These are phyloP conservation scores for Mycena filopes DNA, from an alignment of 768 basidiomycete species.

Conservation along the genomic window DNA sequence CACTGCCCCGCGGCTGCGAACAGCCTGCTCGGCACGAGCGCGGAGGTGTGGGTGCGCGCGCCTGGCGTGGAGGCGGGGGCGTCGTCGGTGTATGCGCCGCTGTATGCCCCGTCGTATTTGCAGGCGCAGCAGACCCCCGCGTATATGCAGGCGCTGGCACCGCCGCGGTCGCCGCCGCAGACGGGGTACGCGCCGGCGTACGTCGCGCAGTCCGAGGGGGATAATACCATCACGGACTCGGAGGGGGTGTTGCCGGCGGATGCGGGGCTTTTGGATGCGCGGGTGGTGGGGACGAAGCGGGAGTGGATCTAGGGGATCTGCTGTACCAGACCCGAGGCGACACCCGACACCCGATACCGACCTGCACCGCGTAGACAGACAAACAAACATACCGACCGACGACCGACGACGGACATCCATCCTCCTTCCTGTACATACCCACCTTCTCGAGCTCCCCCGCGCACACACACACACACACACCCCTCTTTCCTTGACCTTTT, in stretches of 20 bases:
- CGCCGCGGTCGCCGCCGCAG: slow-evolving; percentile 1
- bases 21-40: background rate
- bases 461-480: no score
- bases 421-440: no score
- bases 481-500: no score
- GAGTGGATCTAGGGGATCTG: slow-evolving; percentile 25
- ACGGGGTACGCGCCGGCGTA: slow-evolving; percentile 3
- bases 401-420: no score
- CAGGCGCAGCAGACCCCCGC: background rate
- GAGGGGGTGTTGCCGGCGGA: background rate
- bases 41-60: slow-evolving; percentile 27
- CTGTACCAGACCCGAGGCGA: no score
- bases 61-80: background rate
- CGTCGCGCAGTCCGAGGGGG: background rate
- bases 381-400: no score
- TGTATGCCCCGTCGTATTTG: background rate
- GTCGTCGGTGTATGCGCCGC: background rate
- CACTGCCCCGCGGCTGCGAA: slow-evolving; percentile 11
- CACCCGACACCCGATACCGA: no score
- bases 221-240: no score
- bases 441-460: no score
- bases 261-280: slow-evolving; percentile 24
- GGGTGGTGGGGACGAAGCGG: slow-evolving; percentile 28
- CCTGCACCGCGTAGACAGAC: no score
- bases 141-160: background rate